Base-by-base conservation (phyloP, 768 basidiomycete genomes). In the Pulveroboletus sp. region DNA sequence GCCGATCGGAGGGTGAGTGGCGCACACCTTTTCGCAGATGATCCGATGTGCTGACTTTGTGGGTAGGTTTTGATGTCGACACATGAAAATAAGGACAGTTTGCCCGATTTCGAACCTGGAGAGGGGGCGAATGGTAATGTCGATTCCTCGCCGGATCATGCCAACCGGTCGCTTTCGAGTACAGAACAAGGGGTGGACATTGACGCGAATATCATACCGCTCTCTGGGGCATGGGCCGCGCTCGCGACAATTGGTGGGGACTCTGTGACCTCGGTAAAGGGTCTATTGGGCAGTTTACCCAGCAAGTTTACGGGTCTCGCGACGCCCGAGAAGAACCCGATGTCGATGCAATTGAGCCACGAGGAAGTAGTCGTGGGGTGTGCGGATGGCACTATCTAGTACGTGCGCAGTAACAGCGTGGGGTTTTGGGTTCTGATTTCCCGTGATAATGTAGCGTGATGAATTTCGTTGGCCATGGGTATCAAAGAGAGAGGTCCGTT, bases 361-460 rank as follows among this genome's bases (percentile, higher is more conserved):
- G 91, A 94, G 61, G 90, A 93, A 62, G 86, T 94, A 1, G 90
- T 93, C 16, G 88, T 94, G 24, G 90, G 90, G 0, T 93, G 90
- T 72, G 89, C 89, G 23, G 90, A 93, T 66, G 90, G 90, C 13
- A 90, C 88, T 4, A 93, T 93, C 57, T 93, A 93, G 90, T 93
- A 53, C 71, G 89, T 74, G 13, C 42, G 4, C 35, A 9, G 3
- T 12, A 4, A 1, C 44, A 32, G 32, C 23, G 19, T 25, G 19
- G 43, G 25, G 19, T 34, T 44, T 9, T 3, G 13, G 21, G 32
- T 46, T 21, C 47, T 64, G 56, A 65, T 47, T 31, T 36, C 29
- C 40, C 7, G 21, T 53, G 37, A 9, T 27, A 36, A 32, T 31
- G 25, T 47, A 81, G 80, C 58, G 77, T 84, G 31, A 79, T 83